These are phyloP conservation scores for Amylocarpus encephaloides DNA, from an alignment of 2,329 filamentous ascomycete genomes.

Conservation along the genomic window DNA sequence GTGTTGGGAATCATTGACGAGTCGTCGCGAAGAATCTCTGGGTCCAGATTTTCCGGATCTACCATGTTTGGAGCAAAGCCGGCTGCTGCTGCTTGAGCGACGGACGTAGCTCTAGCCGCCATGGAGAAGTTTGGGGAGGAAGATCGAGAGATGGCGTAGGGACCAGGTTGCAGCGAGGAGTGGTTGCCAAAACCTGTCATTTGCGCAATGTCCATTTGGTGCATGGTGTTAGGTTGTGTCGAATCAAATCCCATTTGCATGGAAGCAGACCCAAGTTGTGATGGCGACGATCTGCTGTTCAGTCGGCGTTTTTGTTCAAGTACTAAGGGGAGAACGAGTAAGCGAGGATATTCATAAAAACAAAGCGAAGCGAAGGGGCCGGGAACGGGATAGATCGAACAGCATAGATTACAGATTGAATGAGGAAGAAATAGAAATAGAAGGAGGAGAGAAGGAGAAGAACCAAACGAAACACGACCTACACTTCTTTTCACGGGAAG, in stretches of 20 bases:
- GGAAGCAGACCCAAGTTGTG: neutral
- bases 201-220: too few relatives aligned
- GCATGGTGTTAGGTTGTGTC: neutral
- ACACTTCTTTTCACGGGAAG: constrained; percentile 36
- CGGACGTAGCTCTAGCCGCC: constrained; percentile 19
- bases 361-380: too few relatives aligned
- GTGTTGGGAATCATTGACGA: neutral
- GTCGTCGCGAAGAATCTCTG: constrained; percentile 8
- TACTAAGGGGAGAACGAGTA: neutral
- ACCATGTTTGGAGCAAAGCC: constrained; percentile 31
- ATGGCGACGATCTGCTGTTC: neutral
- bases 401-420: neutral
- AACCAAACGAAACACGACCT: constrained; percentile 16
- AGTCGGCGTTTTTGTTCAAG: constrained; percentile 2
- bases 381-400: too few relatives aligned
- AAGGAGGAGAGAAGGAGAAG: neutral
- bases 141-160: constrained; percentile 17
- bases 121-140: constrained; percentile 26
- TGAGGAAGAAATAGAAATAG: too few relatives aligned
- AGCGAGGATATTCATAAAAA: neutral
- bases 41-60: constrained; percentile 24
- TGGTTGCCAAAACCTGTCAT: too few relatives aligned
- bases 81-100: constrained; percentile 25
- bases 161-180: neutral
- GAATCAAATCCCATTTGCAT: neutral